Evolutionary conservation across 768 basidiomycete genomes (phyloP).

Genomic region (Rhizopogon vesiculosus): DNA sequence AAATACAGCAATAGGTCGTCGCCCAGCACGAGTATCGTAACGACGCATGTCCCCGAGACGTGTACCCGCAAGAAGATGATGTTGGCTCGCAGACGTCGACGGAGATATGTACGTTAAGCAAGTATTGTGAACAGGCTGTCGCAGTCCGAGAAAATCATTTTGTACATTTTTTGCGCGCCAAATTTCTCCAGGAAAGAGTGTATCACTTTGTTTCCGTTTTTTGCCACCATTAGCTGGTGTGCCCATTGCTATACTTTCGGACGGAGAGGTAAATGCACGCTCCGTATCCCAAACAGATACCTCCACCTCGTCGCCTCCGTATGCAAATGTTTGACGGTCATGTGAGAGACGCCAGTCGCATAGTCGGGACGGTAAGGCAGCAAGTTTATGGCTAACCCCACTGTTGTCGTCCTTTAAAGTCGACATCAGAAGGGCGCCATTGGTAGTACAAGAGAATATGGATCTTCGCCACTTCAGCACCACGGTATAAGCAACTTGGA

Average conservation of each 20-base stretch:
- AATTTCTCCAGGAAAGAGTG: slow-evolving; percentile 64
- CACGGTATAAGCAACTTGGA: background rate
- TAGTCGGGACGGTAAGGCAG: slow-evolving; percentile 64
- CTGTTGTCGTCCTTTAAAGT: slow-evolving; percentile 22
- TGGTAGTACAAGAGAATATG: slow-evolving; percentile 69
- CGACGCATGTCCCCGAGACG: slow-evolving; percentile 67
- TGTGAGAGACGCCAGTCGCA: slow-evolving; percentile 58
- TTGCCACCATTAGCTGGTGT: slow-evolving; percentile 10
- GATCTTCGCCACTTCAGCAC: slow-evolving; percentile 17
- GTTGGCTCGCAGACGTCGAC: slow-evolving; percentile 26
- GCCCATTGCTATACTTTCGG: slow-evolving; percentile 12
- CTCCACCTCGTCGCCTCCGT: slow-evolving; percentile 85
- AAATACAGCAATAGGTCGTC: slow-evolving; percentile 68
- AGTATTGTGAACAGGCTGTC: slow-evolving; percentile 75
- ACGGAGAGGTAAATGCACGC: slow-evolving; percentile 36
- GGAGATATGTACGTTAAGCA: slow-evolving; percentile 55
- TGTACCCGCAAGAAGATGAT: slow-evolving; percentile 67
- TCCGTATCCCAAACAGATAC: slow-evolving; percentile 78
- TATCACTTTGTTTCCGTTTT: slow-evolving; percentile 53
- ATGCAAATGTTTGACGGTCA: slow-evolving; percentile 57
- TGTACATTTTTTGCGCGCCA: slow-evolving; percentile 86
- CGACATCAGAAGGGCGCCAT: slow-evolving; percentile 62
- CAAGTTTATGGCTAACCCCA: slow-evolving; percentile 21
- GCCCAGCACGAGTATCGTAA: slow-evolving; percentile 72
- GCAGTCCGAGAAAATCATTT: slow-evolving; percentile 71